Conservation (phyloP, 495 filamentous ascomycete species). For the Penicillium canescens region DNA sequence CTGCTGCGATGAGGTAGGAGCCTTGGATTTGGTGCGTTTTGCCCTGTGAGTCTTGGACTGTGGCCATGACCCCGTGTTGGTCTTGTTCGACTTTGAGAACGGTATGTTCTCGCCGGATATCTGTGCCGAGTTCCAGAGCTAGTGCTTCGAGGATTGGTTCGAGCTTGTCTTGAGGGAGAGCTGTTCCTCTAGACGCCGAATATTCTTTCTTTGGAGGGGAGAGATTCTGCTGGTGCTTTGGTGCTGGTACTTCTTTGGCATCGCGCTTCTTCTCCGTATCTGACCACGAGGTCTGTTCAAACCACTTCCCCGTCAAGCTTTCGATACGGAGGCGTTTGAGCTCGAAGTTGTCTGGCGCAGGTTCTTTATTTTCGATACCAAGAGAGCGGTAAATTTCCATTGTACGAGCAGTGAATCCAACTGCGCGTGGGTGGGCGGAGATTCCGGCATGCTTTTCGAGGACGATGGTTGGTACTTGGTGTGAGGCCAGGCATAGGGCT, state of each 20-base stretch:
- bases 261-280: slow-evolving; percentile 16
- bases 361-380: slow-evolving; percentile 27
- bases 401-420: slow-evolving; percentile 34
- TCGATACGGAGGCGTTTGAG: slow-evolving; percentile 28
- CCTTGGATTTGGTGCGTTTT: slow-evolving; percentile 11
- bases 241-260: background rate
- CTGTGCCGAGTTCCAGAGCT: slow-evolving; percentile 29
- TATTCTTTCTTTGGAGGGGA: slow-evolving; percentile 13
- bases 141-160: slow-evolving; percentile 25
- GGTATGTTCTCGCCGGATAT: slow-evolving; percentile 23
- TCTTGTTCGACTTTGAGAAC: slow-evolving; percentile 21
- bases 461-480: slow-evolving; percentile 26
- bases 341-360: slow-evolving; percentile 21
- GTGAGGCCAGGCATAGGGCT: slow-evolving; percentile 25
- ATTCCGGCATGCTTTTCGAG: slow-evolving; percentile 31
- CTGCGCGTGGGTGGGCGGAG: slow-evolving; percentile 32
- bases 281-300: slow-evolving; percentile 26
- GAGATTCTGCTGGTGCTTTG: background rate
- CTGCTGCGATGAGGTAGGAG: slow-evolving; percentile 35
- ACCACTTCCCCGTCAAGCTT: slow-evolving; percentile 28
- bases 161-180: slow-evolving; percentile 31
- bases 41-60: slow-evolving; percentile 9
- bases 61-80: slow-evolving; percentile 16
- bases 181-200: slow-evolving; percentile 17
- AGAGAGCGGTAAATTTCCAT: slow-evolving; percentile 35